Evolutionary conservation across 2,329 filamentous ascomycete species (phyloP), one percentile per base, ranked within the genome.

Genomic region (Fusarium guadeloupense): DNA sequence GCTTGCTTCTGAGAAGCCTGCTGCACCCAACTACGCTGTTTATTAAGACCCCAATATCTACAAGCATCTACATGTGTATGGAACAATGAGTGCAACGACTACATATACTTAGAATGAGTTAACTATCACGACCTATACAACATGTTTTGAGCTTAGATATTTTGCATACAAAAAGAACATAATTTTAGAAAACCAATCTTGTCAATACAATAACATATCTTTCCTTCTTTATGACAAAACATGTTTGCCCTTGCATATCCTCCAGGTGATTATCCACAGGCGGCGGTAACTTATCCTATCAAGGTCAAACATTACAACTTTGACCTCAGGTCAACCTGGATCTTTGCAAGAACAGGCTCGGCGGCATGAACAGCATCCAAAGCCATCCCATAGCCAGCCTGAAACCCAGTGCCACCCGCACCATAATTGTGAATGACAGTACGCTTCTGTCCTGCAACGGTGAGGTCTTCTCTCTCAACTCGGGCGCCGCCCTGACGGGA

Each of bases 351-450:
- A 7, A 74, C 19, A 37, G 73, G 69, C 6, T 75, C 69, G 2
- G 70, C 67, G 12, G 57, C 54, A n/a, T 46, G 41, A 9, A 76
- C 74, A 1, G 76, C 71, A 30, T 77, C 76, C 17, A 73, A 14
- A 0, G 76, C 75, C 76, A 77, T 77, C 6, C 75, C 76, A 33
- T 74, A 77, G 5, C 76, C 76, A 4, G 79, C 78, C 44, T 81
- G 78, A 55, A 77, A 81, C 0, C 78, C 79, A 3, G 78, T 78
- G 9, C 78, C 78, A 1, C 78, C 77, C 6, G 78, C 78, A 6
- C 79, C 79, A 57, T 81, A 80, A 46, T 79, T 79, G 59, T 79
- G 78, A 4, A 80, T 73, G 10, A 77, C 39, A 1, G 56, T 49
- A 2, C 68, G 62, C 14, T 61, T 58, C 33, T 67, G 25, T 6